phyloP scores from a whole-genome alignment of 1,284 basidiomycete species.

The Fistulinella staudtii region DNA sequence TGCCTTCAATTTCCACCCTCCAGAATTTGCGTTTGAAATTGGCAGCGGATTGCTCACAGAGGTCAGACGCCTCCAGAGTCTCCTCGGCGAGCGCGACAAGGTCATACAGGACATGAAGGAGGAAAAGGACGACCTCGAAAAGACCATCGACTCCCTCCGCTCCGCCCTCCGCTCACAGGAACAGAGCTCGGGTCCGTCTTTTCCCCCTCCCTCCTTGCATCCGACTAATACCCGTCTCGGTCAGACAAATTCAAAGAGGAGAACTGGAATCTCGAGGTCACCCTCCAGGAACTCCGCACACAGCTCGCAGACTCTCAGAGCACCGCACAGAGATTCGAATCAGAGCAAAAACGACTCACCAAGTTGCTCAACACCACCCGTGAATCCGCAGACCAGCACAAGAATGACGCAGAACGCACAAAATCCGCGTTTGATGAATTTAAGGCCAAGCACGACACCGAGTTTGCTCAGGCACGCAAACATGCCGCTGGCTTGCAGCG shows the following conservation, averaged over 20 bases:
- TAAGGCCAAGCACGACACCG: constrained; percentile 89
- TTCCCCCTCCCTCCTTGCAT: background rate
- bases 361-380: constrained; percentile 72
- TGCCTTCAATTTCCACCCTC: constrained; percentile 11
- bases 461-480: constrained; percentile 86
- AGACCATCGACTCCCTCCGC: constrained; percentile 66
- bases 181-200: constrained; percentile 63
- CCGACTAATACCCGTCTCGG: constrained; percentile 1
- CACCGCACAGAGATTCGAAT: constrained; percentile 67
- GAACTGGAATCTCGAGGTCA: constrained; percentile 97
- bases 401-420: constrained; percentile 81
- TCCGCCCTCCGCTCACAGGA: constrained; percentile 73
- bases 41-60: constrained; percentile 87
- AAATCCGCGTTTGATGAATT: constrained; percentile 66
- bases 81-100: constrained; percentile 86
- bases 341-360: constrained; percentile 79
- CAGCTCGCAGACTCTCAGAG: constrained; percentile 68
- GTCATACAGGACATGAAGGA: constrained; percentile 83
- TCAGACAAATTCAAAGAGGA: constrained; percentile 90
- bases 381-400: constrained; percentile 80
- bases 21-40: constrained; percentile 95
- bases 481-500: constrained; percentile 83
- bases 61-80: constrained; percentile 81
- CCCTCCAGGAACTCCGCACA: constrained; percentile 80
- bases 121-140: constrained; percentile 82